Evolutionary conservation across 2,329 filamentous ascomycete genomes (phyloP).

Genomic region (Xylaria sp.): DNA sequence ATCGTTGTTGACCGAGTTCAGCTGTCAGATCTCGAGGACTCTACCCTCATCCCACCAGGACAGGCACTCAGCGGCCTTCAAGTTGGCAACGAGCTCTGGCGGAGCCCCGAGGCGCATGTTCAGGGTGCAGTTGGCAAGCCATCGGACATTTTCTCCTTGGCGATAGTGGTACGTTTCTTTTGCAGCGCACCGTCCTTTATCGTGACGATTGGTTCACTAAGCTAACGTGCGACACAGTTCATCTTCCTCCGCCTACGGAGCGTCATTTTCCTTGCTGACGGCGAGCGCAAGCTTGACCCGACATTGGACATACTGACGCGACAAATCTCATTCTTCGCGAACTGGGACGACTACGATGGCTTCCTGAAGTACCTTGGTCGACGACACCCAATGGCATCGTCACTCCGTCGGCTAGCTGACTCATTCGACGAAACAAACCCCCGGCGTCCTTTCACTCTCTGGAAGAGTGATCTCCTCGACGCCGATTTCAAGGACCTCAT

Average conservation of each 20-base stretch:
- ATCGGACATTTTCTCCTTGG: conserved; percentile 59
- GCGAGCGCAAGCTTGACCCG: conserved; percentile 51
- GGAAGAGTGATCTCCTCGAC: conserved; percentile 55
- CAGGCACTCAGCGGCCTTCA: conserved; percentile 52
- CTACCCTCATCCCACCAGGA: conserved; percentile 53
- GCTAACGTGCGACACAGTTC: conserved; percentile 49
- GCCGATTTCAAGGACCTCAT: conserved; percentile 55
- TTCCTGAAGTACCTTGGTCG: conserved; percentile 56
- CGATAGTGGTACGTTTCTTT: conserved; percentile 53
- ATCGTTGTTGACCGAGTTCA: conserved; percentile 53
- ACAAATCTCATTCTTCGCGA: conserved; percentile 60
- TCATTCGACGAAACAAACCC: conserved; percentile 57
- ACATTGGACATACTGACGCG: conserved; percentile 56
- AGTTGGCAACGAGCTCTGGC: conserved; percentile 58
- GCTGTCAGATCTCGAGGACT: conserved; percentile 55
- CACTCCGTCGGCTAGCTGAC: conserved; percentile 53
- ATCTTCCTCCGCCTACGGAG: conserved; percentile 58
- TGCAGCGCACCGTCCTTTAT: background rate
- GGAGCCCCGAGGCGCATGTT: conserved; percentile 58
- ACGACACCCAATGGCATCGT: conserved; percentile 53
- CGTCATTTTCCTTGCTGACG: conserved; percentile 55
- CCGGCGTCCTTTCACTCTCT: conserved; percentile 55
- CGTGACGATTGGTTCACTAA: conserved; percentile 3
- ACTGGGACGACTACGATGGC: conserved; percentile 54
- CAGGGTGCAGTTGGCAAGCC: conserved; percentile 52